These are phyloP conservation scores for Melocanna baccifera DNA, from an alignment of 176 grass and related monocot species.

Conservation along the genomic window DNA sequence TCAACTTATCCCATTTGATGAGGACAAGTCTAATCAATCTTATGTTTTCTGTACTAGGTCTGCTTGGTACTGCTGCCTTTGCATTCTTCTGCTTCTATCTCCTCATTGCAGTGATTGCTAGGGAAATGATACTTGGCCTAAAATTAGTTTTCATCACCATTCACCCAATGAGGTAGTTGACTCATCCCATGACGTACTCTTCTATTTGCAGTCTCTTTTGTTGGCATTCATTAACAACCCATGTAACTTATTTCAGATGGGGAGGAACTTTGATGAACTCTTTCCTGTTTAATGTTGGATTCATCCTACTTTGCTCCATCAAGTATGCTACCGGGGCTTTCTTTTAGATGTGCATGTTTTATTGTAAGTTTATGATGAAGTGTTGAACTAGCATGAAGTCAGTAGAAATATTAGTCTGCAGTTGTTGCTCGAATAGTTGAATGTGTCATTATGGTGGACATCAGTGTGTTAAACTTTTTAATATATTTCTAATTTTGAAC, in stretches of 20 bases:
- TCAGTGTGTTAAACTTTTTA: background rate
- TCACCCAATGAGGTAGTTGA: conserved; percentile 96
- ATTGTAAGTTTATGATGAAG: too few species aligned
- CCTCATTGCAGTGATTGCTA: conserved; percentile 93
- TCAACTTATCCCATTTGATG: conserved; percentile 15
- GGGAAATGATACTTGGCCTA: conserved; percentile 96
- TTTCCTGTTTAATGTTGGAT: too few species aligned
- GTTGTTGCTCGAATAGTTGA: background rate
- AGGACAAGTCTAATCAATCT: background rate
- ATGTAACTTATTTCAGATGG: too few species aligned
- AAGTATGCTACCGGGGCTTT: too few species aligned
- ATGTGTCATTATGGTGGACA: background rate
- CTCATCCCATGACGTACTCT: background rate
- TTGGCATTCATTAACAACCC: too few species aligned
- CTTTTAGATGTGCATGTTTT: too few species aligned
- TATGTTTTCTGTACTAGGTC: conserved; percentile 59
- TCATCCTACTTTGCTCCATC: too few species aligned
- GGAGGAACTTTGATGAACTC: too few species aligned
- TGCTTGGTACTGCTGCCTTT: conserved; percentile 95
- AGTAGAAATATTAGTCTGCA: background rate
- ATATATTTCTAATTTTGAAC: conserved; percentile 15
- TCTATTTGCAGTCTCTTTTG: background rate
- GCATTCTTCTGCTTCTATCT: conserved; percentile 99
- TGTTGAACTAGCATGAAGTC: conserved; percentile 8
- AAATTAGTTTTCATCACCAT: conserved; percentile 99